A percentile compares a stretch with the other conserved stretches of the same genome.
Evolutionary conservation across 371 early-diverging fungal genomes (phyloP).

Genomic region (Thermomucor indicae-seudaticae): DNA sequence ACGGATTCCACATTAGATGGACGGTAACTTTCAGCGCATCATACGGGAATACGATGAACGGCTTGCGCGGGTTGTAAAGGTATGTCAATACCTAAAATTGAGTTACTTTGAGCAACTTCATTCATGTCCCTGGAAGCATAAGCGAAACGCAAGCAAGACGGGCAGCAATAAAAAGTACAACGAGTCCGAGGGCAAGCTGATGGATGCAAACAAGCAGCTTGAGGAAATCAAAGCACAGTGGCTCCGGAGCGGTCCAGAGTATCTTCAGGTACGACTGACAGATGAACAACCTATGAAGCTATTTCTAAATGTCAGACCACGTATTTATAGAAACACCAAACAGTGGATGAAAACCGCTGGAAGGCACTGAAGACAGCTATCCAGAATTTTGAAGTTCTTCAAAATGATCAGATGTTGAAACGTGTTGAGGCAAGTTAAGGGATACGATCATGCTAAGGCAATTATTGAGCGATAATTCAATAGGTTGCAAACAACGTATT

Average conservation of each 20-base stretch:
- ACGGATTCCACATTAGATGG: slow-evolving; percentile 32
- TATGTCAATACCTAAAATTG: neutral
- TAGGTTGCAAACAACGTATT: slow-evolving; percentile 13
- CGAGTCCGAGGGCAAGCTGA: slow-evolving; percentile 24
- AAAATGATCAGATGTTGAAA: slow-evolving; percentile 40
- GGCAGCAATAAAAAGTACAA: slow-evolving; percentile 29
- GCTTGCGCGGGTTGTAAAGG: slow-evolving; percentile 32
- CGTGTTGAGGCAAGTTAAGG: slow-evolving; percentile 26
- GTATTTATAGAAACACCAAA: slow-evolving; percentile 37
- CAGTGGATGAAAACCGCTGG: slow-evolving; percentile 44
- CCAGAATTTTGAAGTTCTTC: slow-evolving; percentile 41
- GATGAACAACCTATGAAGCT: neutral
- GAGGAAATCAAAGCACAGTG: slow-evolving; percentile 30
- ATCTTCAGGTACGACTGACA: slow-evolving; percentile 29
- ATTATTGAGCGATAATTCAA: neutral
- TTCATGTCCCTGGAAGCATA: slow-evolving; percentile 26
- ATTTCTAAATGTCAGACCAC: neutral
- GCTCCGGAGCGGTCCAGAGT: slow-evolving; percentile 36
- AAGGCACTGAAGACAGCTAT: slow-evolving; percentile 31
- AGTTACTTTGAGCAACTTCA: neutral
- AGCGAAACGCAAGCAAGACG: slow-evolving; percentile 35
- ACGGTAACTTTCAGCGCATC: slow-evolving; percentile 32
- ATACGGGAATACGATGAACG: slow-evolving; percentile 48
- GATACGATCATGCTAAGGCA: neutral
- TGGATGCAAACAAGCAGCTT: slow-evolving; percentile 19